Conservation (phyloP, 1,284 basidiomycete genomes). For the Ganoderma leucocontextum region DNA sequence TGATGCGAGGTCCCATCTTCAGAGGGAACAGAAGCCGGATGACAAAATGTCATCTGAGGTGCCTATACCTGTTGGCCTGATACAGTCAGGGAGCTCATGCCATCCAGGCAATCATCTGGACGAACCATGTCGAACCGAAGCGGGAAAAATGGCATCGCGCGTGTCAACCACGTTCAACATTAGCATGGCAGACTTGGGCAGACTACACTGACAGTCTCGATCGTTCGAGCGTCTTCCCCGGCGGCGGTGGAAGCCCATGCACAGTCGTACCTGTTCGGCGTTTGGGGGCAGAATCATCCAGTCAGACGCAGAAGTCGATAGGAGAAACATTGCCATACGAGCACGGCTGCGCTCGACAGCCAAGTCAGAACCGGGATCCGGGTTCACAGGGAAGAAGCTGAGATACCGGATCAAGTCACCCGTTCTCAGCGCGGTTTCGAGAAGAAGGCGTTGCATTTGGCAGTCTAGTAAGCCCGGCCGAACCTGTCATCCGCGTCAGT, state of each 20-base stretch:
- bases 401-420: not conserved
- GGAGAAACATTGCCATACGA: not conserved
- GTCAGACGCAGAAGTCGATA: not conserved
- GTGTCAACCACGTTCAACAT: not conserved
- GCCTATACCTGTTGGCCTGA: not conserved
- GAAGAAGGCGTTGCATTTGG: not conserved
- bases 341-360: constrained; percentile 1
- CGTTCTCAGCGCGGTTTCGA: constrained; percentile 5
- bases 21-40: not conserved
- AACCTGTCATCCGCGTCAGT: not conserved
- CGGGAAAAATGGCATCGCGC: too few relatives aligned
- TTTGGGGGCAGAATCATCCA: not conserved
- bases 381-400: not conserved
- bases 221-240: not conserved
- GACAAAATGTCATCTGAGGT: not conserved
- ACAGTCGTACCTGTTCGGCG: constrained; percentile 1
- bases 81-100: not conserved
- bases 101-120: not conserved
- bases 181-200: not conserved
- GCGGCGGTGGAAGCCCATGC: not conserved
- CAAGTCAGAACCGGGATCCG: not conserved
- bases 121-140: not conserved
- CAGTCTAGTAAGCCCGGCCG: not conserved
- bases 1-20: not conserved
- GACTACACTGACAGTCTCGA: not conserved